Conservation (phyloP, 108 stramenopile genomes). For the Nitzschia sp. region DNA sequence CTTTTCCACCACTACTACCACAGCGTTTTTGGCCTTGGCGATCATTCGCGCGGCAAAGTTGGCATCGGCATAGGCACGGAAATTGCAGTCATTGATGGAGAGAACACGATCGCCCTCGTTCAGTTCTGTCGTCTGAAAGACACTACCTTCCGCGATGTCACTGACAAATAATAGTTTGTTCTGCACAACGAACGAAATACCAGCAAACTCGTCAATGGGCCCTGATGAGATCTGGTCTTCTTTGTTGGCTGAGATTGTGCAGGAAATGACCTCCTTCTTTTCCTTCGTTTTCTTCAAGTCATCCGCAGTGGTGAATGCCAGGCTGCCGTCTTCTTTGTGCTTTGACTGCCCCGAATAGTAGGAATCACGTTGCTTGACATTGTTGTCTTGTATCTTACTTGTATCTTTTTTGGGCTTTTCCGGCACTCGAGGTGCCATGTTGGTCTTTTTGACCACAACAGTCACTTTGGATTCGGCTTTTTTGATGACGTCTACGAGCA, state of each 20-base stretch:
- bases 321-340: constrained; percentile 32
- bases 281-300: constrained; percentile 8
- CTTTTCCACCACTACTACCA: constrained; percentile 28
- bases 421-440: neutral
- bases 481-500: constrained; percentile 12
- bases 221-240: neutral
- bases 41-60: constrained; percentile 16
- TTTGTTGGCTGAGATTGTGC: constrained; percentile 29
- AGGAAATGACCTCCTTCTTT: constrained; percentile 1
- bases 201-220: neutral
- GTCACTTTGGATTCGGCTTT: constrained; percentile 24
- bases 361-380: constrained; percentile 15
- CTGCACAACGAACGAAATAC: constrained; percentile 13
- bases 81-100: constrained; percentile 41
- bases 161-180: constrained; percentile 10
- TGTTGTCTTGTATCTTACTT: constrained; percentile 20
- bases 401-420: constrained; percentile 1
- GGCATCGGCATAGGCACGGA: constrained; percentile 32
- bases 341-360: constrained; percentile 19
- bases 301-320: constrained; percentile 5
- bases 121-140: constrained; percentile 20
- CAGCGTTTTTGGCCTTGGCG: constrained; percentile 14
- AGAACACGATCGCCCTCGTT: constrained; percentile 22
- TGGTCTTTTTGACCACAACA: constrained; percentile 27
- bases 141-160: constrained; percentile 10